Percentiles rank a stretch among this genome's conserved stretches.
These are phyloP conservation scores for Cunninghamia lanceolata DNA, from an alignment of 75 land plant genomes.

Conservation along the genomic window DNA sequence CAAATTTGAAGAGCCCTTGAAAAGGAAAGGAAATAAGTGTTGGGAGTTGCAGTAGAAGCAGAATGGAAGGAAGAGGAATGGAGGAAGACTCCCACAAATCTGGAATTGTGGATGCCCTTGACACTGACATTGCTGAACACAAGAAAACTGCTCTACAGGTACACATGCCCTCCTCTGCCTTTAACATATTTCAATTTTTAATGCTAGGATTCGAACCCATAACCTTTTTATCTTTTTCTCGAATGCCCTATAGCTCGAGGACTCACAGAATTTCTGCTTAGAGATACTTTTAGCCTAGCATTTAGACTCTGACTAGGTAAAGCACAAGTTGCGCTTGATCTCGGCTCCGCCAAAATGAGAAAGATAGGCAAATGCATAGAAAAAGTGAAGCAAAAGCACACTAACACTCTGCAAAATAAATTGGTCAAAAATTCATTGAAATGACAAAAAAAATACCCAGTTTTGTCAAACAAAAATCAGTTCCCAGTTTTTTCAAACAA, in stretches of 20 bases:
- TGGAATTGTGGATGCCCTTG: constrained; percentile 20
- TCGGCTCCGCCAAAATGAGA: not conserved
- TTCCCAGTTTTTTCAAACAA: not conserved
- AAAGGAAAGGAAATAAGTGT: not conserved
- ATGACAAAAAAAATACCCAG: not conserved
- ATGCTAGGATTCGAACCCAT: not conserved
- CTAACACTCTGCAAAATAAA: not conserved
- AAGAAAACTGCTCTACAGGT: constrained; percentile 28
- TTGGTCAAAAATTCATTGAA: not conserved
- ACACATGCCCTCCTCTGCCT: not conserved
- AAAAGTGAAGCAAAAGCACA: not conserved
- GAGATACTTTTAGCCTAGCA: too few relatives aligned
- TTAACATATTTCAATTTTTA: not conserved
- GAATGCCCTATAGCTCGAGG: not conserved
- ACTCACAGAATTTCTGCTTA: too few relatives aligned
- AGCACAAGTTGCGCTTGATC: not conserved
- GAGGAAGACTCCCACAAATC: constrained; percentile 19
- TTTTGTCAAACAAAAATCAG: not conserved
- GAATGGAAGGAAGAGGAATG: constrained; percentile 16
- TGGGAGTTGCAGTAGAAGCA: not conserved
- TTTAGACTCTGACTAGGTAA: not conserved
- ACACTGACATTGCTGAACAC: constrained; percentile 26
- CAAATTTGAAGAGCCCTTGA: too few relatives aligned
- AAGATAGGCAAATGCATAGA: not conserved
- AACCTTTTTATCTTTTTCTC: not conserved